Percentiles rank a stretch among this genome's conserved stretches.
Conservation (phyloP, 2,329 filamentous ascomycete genomes). For the Tolypocladium sp. region DNA sequence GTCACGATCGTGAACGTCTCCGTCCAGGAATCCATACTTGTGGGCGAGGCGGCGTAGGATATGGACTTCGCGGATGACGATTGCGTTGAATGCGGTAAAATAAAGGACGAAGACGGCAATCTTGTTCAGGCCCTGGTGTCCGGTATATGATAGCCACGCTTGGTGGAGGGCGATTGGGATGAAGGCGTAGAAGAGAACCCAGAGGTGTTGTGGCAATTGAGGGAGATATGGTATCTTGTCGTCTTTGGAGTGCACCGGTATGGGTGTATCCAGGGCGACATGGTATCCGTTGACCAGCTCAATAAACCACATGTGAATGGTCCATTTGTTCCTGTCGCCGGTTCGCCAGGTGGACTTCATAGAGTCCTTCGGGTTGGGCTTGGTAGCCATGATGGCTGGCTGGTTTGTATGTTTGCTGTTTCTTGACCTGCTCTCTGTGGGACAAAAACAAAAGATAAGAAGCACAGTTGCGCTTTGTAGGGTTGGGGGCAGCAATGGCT, state of each 20-base stretch:
- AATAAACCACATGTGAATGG: slow-evolving; percentile 19
- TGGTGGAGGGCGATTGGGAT: slow-evolving; percentile 28
- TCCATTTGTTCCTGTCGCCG: slow-evolving; percentile 18
- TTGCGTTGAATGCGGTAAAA: slow-evolving; percentile 25
- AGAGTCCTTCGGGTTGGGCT: slow-evolving; percentile 18
- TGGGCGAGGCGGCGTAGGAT: slow-evolving; percentile 27
- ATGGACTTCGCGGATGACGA: slow-evolving; percentile 29
- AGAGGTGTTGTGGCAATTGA: slow-evolving; percentile 24
- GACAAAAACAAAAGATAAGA: too few species aligned
- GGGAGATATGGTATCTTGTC: slow-evolving; percentile 30
- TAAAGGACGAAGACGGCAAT: slow-evolving; percentile 26
- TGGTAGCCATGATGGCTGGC: background rate
- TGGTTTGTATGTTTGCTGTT: background rate
- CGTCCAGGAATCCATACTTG: slow-evolving; percentile 30
- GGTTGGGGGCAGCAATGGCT: background rate
- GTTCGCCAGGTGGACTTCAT: slow-evolving; percentile 30
- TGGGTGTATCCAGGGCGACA: slow-evolving; percentile 14
- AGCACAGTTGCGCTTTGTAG: background rate
- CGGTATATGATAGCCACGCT: slow-evolving; percentile 18
- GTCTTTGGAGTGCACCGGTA: slow-evolving; percentile 28
- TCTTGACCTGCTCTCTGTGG: background rate
- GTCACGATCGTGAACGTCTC: slow-evolving; percentile 32
- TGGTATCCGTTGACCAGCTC: slow-evolving; percentile 20
- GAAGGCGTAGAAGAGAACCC: slow-evolving; percentile 27
- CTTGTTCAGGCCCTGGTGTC: slow-evolving; percentile 15